Evolutionary conservation across 192 early-diverging fungal species (phyloP).

Genomic region (Coemansia sp.): DNA sequence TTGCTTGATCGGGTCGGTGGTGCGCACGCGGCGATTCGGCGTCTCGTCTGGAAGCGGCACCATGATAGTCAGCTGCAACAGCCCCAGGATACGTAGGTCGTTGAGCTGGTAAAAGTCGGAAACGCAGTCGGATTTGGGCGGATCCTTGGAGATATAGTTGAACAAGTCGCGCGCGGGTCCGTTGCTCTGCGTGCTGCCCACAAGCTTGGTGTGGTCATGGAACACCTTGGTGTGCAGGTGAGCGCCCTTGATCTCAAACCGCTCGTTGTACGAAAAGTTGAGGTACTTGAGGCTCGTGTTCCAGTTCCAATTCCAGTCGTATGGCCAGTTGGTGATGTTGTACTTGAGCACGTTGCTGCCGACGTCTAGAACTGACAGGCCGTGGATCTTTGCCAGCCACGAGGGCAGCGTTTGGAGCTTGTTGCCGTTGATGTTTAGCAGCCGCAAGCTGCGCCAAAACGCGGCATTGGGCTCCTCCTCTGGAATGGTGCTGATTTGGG

Average conservation of each 20-base stretch:
- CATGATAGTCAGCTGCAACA: constrained; percentile 91
- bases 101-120: constrained; percentile 75
- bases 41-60: constrained; percentile 83
- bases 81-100: constrained; percentile 77
- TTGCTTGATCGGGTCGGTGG: constrained; percentile 80
- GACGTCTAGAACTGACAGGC: constrained; percentile 79
- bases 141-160: constrained; percentile 53
- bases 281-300: constrained; percentile 87
- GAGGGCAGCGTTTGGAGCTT: constrained; percentile 88
- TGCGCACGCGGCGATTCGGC: constrained; percentile 79
- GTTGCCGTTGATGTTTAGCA: constrained; percentile 90
- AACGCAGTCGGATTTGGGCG: constrained; percentile 66
- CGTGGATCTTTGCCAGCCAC: constrained; percentile 86
- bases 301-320: constrained; percentile 98
- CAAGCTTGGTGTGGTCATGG: constrained; percentile 52
- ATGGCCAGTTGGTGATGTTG: constrained; percentile 94
- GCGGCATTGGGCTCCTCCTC: constrained; percentile 79
- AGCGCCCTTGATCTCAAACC: constrained; percentile 83
- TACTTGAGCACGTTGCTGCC: constrained; percentile 89
- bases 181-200: constrained; percentile 30
- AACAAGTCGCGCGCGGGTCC: constrained; percentile 44
- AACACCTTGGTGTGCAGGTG: constrained; percentile 57
- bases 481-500: constrained; percentile 80
- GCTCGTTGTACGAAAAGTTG: constrained; percentile 89
- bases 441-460: constrained; percentile 64